Evolutionary conservation across 1,284 basidiomycete species (phyloP).

Genomic region (Leccinum colubrinum): DNA sequence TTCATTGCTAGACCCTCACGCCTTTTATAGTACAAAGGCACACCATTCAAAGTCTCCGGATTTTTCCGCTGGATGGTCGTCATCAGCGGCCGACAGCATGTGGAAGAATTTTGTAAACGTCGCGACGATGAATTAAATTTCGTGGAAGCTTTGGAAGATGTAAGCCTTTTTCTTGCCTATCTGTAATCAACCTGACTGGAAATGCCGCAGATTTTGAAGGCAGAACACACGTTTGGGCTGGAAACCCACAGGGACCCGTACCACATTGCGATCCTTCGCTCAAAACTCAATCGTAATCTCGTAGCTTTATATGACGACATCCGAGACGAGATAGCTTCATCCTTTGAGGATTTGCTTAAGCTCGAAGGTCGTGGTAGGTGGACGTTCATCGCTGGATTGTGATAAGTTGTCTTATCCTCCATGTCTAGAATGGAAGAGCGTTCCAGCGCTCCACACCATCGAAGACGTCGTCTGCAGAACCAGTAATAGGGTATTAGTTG

Average conservation of each 20-base stretch:
- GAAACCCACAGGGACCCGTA: slow-evolving; percentile 27
- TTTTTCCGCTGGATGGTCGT: slow-evolving; percentile 42
- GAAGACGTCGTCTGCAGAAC: slow-evolving; percentile 32
- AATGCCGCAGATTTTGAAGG: not conserved
- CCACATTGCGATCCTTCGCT: slow-evolving; percentile 25
- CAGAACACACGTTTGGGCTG: slow-evolving; percentile 21
- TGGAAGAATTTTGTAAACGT: slow-evolving; percentile 42
- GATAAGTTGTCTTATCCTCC: slow-evolving; percentile 19
- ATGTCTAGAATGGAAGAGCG: slow-evolving; percentile 30
- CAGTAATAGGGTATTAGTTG: slow-evolving; percentile 40
- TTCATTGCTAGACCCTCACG: not conserved
- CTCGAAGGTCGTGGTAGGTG: slow-evolving; percentile 19
- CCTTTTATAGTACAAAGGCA: slow-evolving; percentile 33
- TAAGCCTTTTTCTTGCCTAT: not conserved
- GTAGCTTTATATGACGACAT: slow-evolving; percentile 25
- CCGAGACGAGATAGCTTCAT: slow-evolving; percentile 32
- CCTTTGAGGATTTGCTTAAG: slow-evolving; percentile 29
- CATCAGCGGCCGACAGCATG: slow-evolving; percentile 33
- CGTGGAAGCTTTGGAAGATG: slow-evolving; percentile 8
- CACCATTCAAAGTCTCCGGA: slow-evolving; percentile 42
- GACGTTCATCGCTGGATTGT: not conserved
- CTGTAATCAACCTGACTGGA: not conserved
- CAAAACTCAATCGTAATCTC: slow-evolving; percentile 34
- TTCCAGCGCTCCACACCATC: slow-evolving; percentile 19
- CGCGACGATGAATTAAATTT: slow-evolving; percentile 32